phyloP scores from a whole-genome alignment of 1,284 basidiomycete species.

The Tremellales sp. region DNA sequence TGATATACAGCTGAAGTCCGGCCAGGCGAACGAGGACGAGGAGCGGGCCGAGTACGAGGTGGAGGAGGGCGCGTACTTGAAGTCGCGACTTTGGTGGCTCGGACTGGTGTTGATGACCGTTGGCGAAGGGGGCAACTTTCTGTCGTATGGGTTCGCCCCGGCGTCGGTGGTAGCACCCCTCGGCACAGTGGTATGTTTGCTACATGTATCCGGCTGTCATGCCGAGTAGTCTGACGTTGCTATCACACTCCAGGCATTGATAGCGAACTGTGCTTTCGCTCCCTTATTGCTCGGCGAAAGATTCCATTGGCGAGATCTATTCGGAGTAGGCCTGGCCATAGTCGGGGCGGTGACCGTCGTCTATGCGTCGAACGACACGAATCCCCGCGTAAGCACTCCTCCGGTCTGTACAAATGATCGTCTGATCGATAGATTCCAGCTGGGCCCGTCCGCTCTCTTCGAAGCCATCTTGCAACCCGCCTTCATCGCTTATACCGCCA shows the following conservation, averaged over 20 bases:
- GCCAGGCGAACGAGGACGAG: slow-evolving; percentile 8
- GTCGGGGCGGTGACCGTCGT: slow-evolving; percentile 90
- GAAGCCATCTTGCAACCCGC: slow-evolving; percentile 64
- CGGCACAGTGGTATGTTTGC: slow-evolving; percentile 66
- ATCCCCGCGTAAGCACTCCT: slow-evolving; percentile 53
- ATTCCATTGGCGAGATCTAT: slow-evolving; percentile 64
- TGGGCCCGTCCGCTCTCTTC: slow-evolving; percentile 64
- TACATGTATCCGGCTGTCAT: neutral
- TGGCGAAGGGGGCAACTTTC: slow-evolving; percentile 88
- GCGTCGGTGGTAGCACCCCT: slow-evolving; percentile 93
- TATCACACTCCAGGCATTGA: slow-evolving; percentile 55
- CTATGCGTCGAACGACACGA: slow-evolving; percentile 68
- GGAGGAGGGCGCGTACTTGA: slow-evolving; percentile 61
- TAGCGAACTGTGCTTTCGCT: slow-evolving; percentile 92
- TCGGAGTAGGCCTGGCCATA: slow-evolving; percentile 78
- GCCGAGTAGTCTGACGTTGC: neutral
- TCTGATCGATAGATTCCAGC: slow-evolving; percentile 25
- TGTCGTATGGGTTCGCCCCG: slow-evolving; percentile 83
- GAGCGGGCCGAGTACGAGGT: slow-evolving; percentile 10
- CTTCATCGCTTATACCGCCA: slow-evolving; percentile 68
- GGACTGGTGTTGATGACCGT: slow-evolving; percentile 86
- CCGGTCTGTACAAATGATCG: slow-evolving; percentile 1
- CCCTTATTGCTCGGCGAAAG: slow-evolving; percentile 66
- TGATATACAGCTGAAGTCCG: neutral
- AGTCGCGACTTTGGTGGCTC: slow-evolving; percentile 85